Evolutionary conservation across 2,329 filamentous ascomycete genomes (phyloP), one percentile per base, ranked within the genome.

Genomic region (Arthroderma uncinatum): DNA sequence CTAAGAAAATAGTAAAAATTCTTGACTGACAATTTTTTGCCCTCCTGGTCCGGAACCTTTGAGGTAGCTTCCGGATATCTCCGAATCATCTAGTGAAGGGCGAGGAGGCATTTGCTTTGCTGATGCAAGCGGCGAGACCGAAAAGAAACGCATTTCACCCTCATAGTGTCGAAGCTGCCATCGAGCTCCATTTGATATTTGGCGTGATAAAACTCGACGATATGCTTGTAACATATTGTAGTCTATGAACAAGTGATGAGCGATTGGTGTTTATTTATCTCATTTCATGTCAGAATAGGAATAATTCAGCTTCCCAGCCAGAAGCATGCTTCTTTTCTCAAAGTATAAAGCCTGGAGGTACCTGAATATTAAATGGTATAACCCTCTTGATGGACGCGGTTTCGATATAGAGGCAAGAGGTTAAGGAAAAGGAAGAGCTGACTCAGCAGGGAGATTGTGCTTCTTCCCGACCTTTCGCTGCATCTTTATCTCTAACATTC

Each of bases 31-130:
- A 74, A 97, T 97, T 71, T 96, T 96, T 70, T 98, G 93, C 0
- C 93, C 93, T 23, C 93, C 93, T 0, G 93, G 92, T 1, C 93
- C 93, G 64, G 83, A 87, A 65, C 93, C 93, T 70, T 93, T 95
- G 60, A 98, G 79, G 73, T 94, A 97, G 42, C 79, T 80, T 67
- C 96, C 88, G 57, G 85, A 83, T 63, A 97, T 83, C 55, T 96
- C 90, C 16, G 79, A 75, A 63, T 95, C 90, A 10, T 84, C 79
- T 19, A 93, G 82, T 10, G 83, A 81, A 12, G 86, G 85, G 2
- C 90, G 83, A 4, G 89, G 85, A 1, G 92, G 91, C 66, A 94
- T 77, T 56, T 80, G 80, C 67, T 86, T 87, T 16, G 71, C 70
- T 40, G 61, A 53, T 19, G 62, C 56, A 19, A 62, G 55, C 14